phyloP scores from a whole-genome alignment of 2,329 filamentous ascomycete species.

The Fusarium vanettenii region DNA sequence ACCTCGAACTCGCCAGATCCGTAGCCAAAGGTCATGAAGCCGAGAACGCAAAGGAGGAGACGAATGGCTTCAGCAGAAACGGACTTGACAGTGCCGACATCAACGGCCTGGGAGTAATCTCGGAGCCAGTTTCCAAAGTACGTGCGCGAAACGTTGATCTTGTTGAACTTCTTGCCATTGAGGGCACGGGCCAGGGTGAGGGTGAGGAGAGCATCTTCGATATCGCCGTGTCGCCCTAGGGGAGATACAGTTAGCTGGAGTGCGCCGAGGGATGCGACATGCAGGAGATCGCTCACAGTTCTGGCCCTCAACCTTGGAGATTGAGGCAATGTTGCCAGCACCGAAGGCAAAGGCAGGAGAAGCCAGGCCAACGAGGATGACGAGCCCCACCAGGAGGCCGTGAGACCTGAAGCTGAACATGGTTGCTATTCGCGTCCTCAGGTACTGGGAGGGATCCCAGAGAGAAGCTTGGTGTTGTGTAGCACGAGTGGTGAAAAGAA shows the following conservation, averaged over 20 bases:
- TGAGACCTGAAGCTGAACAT: slow-evolving; percentile 64
- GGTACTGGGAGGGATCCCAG: slow-evolving; percentile 28
- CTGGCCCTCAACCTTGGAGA: slow-evolving; percentile 83
- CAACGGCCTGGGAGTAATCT: slow-evolving; percentile 94
- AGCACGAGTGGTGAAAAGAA: slow-evolving; percentile 13
- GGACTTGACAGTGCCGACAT: slow-evolving; percentile 91
- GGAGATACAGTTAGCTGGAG: slow-evolving; percentile 16
- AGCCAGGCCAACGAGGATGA: slow-evolving; percentile 74
- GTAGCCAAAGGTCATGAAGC: slow-evolving; percentile 90
- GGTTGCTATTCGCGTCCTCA: slow-evolving; percentile 35
- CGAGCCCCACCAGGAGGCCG: slow-evolving; percentile 65
- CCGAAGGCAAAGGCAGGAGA: slow-evolving; percentile 82
- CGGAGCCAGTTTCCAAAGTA: slow-evolving; percentile 97
- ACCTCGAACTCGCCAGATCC: slow-evolving; percentile 88
- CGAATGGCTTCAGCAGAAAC: slow-evolving; percentile 93
- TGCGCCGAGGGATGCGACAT: background rate
- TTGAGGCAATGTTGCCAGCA: slow-evolving; percentile 87
- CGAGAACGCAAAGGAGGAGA: slow-evolving; percentile 87
- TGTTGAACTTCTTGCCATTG: slow-evolving; percentile 83
- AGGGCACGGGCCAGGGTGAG: slow-evolving; percentile 68
- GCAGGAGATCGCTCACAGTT: slow-evolving; percentile 69
- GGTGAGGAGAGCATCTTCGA: slow-evolving; percentile 88
- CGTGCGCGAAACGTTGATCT: slow-evolving; percentile 86
- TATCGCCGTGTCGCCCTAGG: slow-evolving; percentile 85
- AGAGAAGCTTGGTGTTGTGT: slow-evolving; percentile 11